Conservation (phyloP, 2,329 filamentous ascomycete species). For the Cladosporium austrohemisphaericum region DNA sequence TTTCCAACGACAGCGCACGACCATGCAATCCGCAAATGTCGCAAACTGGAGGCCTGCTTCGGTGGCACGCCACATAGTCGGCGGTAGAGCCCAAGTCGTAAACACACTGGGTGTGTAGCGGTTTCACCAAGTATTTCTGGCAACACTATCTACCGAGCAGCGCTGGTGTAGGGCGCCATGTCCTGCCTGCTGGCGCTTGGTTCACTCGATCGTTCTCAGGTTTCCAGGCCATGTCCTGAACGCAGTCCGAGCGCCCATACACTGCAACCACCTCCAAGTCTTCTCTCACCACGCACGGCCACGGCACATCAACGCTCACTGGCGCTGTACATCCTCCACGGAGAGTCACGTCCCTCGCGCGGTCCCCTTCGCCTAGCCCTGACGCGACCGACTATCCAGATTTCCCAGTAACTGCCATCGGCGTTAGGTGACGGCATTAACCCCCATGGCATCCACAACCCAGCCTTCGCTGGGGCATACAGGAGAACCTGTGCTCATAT, state of each 20-base stretch:
- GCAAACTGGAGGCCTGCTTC: not conserved
- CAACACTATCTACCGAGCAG: conserved; percentile 1
- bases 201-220: conserved; percentile 4
- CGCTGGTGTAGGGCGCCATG: not conserved
- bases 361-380: conserved; percentile 1
- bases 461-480: conserved; percentile 10
- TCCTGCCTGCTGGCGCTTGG: conserved; percentile 1
- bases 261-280: conserved; percentile 11
- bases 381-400: conserved; percentile 12
- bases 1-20: not conserved
- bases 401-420: conserved; percentile 14
- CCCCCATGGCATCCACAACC: conserved; percentile 7
- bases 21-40: not conserved
- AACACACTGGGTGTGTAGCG: not conserved
- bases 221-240: not conserved
- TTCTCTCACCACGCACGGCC: conserved; percentile 2
- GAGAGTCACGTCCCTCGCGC: conserved; percentile 7
- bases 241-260: conserved; percentile 10
- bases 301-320: not conserved
- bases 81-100: not conserved
- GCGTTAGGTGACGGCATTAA: conserved; percentile 5
- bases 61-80: not conserved
- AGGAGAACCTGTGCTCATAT: not conserved
- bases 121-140: conserved; percentile 12
- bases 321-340: conserved; percentile 9